These are phyloP conservation scores for Penicillium cataractarum DNA, from an alignment of 495 filamentous ascomycete species.

Conservation along the genomic window DNA sequence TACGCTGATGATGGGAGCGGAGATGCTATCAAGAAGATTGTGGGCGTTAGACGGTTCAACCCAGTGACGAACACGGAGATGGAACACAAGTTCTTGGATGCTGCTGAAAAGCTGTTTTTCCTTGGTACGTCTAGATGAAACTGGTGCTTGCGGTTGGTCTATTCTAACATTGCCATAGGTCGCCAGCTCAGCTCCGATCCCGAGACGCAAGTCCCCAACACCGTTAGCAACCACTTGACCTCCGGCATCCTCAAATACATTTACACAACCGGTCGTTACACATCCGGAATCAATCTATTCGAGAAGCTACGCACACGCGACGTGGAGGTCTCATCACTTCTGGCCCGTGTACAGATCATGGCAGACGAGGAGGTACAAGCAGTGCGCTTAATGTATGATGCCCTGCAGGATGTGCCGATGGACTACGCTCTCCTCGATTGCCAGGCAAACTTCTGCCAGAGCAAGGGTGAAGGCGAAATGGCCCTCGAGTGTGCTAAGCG, in stretches of 20 bases:
- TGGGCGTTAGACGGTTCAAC: conserved; percentile 93
- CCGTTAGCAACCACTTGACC: conserved; percentile 94
- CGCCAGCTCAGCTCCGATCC: conserved; percentile 97
- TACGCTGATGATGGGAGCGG: conserved; percentile 95
- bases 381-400: conserved; percentile 82
- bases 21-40: conserved; percentile 88
- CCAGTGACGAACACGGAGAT: conserved; percentile 96
- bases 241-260: conserved; percentile 95
- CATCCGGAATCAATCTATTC: conserved; percentile 96
- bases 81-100: conserved; percentile 94
- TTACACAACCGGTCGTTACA: conserved; percentile 89
- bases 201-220: conserved; percentile 94
- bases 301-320: conserved; percentile 92
- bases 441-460: conserved; percentile 89
- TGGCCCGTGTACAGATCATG: conserved; percentile 86
- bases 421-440: conserved; percentile 93
- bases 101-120: conserved; percentile 94
- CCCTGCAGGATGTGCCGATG: conserved; percentile 89
- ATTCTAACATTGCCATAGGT: conserved; percentile 51
- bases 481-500: conserved; percentile 92
- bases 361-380: conserved; percentile 96
- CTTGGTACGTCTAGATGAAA: conserved; percentile 59
- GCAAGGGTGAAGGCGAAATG: conserved; percentile 82
- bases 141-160: too few relatives aligned
- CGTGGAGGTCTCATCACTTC: conserved; percentile 88